Conservation (phyloP, 768 basidiomycete genomes). For the Coprinopsis sp. region DNA sequence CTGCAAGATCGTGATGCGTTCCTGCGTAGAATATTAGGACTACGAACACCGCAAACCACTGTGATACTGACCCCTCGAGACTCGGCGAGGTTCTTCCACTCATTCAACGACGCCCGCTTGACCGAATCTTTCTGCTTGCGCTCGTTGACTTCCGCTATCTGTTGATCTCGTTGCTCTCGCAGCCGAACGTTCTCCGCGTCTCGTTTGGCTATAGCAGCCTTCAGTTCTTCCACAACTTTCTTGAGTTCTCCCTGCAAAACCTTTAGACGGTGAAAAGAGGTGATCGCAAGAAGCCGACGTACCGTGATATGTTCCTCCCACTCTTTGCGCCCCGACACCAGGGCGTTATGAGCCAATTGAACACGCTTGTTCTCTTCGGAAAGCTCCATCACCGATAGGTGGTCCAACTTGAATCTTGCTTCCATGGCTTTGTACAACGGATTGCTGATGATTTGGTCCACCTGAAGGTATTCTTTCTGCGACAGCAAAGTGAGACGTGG, state of each 20-base stretch:
- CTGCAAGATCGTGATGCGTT: conserved; percentile 64
- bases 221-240: conserved; percentile 59
- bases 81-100: conserved; percentile 62
- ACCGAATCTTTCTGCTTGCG: conserved; percentile 58
- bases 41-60: background rate
- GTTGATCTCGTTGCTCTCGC: conserved; percentile 69
- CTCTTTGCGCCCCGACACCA: background rate
- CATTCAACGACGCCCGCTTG: conserved; percentile 54
- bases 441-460: no score
- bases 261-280: no score
- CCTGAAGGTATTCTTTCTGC: no score
- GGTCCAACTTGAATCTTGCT: no score
- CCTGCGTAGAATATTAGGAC: conserved; percentile 35
- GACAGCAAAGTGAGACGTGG: no score
- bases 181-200: conserved; percentile 65
- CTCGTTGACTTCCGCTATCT: conserved; percentile 59
- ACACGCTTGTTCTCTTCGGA: background rate
- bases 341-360: conserved; percentile 36
- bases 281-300: no score
- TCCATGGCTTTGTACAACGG: no score
- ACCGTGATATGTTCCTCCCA: conserved; percentile 23
- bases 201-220: conserved; percentile 53
- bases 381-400: background rate
- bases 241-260: conserved; percentile 31
- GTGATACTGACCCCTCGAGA: conserved; percentile 45